Evolutionary conservation across 2,329 filamentous ascomycete genomes (phyloP).

Genomic region (Bipolaris sorokiniana): DNA sequence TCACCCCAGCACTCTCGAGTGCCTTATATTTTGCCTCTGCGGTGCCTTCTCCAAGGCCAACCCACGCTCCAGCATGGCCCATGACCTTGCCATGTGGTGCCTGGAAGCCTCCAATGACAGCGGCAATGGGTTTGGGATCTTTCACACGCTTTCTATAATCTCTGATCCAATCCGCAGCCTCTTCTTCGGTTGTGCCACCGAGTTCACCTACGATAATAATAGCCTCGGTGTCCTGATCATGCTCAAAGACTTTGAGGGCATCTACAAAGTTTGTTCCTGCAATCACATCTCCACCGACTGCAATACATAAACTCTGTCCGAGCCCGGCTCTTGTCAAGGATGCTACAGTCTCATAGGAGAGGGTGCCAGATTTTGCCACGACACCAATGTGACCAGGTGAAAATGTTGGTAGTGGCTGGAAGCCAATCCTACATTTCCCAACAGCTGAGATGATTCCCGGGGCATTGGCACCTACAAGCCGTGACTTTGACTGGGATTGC

Average conservation of each 20-base stretch:
- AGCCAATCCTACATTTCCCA: slow-evolving; percentile 73
- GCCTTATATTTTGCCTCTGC: slow-evolving; percentile 70
- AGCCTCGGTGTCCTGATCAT: slow-evolving; percentile 71
- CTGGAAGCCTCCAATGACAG: slow-evolving; percentile 70
- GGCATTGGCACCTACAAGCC: slow-evolving; percentile 80
- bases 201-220: slow-evolving; percentile 77
- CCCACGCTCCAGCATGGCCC: slow-evolving; percentile 81
- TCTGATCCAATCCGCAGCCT: slow-evolving; percentile 75
- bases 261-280: slow-evolving; percentile 78
- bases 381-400: slow-evolving; percentile 73
- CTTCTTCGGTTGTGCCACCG: slow-evolving; percentile 71
- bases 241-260: slow-evolving; percentile 68
- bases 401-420: slow-evolving; percentile 78
- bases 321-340: slow-evolving; percentile 75
- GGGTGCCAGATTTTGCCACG: slow-evolving; percentile 78
- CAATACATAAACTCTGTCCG: slow-evolving; percentile 77
- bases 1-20: slow-evolving; percentile 69
- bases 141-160: slow-evolving; percentile 64
- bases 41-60: slow-evolving; percentile 68
- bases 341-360: slow-evolving; percentile 81
- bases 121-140: slow-evolving; percentile 77
- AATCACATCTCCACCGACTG: slow-evolving; percentile 77
- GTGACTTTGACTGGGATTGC: slow-evolving; percentile 71
- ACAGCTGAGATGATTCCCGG: slow-evolving; percentile 79
- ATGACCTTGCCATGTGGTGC: slow-evolving; percentile 71